Evolutionary conservation across 108 stramenopile genomes (phyloP), one percentile per base, ranked within the genome.

Genomic region (Fistulifera pelliculosa): DNA sequence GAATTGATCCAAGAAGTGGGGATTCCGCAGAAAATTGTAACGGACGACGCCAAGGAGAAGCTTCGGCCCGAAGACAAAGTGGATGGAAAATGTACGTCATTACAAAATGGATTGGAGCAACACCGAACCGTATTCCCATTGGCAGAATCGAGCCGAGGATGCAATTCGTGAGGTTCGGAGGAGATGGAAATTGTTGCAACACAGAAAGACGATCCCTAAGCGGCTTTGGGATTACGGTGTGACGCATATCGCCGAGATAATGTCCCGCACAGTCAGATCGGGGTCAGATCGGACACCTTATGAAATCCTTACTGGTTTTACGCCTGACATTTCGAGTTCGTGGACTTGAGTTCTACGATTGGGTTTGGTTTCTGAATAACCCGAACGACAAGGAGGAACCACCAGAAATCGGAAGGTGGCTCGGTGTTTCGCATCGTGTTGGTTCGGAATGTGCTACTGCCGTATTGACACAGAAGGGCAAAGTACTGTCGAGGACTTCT

Each of bases 311-410:
- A 10, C 11, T 48, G 47, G 47, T 17, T 10, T 18, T 10, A 48
- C 47, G 18, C 47, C 47, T 12, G 47, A 48, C 18, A 48, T 48
- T 48, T 48, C n/a, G 18, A n/a, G 12, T 48, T 48, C 19, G 39
- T 68, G 0, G 70, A 76, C 27, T 76, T 76, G 59, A 19, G 0
- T 76, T 64, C 27, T 76, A 64, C 27, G 67, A 71, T 41, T 25
- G 25, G 3, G 65, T 61, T 0, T 70, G 74, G 74, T 75, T 54
- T 27, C 15, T n/a, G 21, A 25, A 52, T 15, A 24, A 5, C 10
- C 17, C 17, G 27, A 23, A 10, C 25, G 25, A 51, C 16, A 2
- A 19, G 4, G 1, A 62, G 58, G 26, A 52, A 60, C 52, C 11
- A 27, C 25, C n/a, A 17, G 17, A 15, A 4, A 27, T 55, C 1